Evolutionary conservation across 805 yeast species (phyloP).

Genomic region (Zygoascus bituminiphila): DNA sequence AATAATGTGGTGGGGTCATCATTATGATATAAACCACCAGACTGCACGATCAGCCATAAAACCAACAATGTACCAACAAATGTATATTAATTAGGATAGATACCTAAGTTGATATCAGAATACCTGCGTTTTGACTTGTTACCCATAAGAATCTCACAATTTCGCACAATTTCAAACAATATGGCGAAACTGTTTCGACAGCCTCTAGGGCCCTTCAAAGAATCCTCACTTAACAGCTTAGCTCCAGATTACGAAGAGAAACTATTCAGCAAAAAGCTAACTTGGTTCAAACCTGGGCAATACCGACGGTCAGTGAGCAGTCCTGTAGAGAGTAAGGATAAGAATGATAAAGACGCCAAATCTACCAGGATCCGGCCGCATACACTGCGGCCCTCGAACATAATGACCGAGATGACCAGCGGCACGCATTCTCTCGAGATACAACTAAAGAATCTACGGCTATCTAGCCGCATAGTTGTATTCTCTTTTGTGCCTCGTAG

Average conservation of each 20-base stretch:
- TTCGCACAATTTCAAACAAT: too few species aligned
- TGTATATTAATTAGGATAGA: too few species aligned
- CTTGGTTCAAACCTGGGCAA: not conserved
- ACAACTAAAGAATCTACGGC: not conserved
- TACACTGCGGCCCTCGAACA: not conserved
- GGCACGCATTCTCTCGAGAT: not conserved
- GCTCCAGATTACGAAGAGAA: not conserved
- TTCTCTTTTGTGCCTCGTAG: constrained; percentile 1
- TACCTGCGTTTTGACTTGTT: too few species aligned
- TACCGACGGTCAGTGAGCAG: not conserved
- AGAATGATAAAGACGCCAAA: not conserved
- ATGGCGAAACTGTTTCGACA: not conserved
- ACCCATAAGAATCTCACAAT: not conserved
- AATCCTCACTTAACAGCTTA: not conserved
- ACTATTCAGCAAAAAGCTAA: not conserved
- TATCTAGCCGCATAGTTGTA: constrained; percentile 2
- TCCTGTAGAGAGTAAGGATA: not conserved
- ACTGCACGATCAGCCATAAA: too few species aligned
- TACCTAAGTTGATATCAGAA: too few species aligned
- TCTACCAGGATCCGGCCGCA: not conserved
- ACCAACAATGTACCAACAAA: too few species aligned
- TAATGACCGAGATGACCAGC: not conserved
- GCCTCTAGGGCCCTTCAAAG: not conserved
- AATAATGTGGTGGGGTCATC: too few species aligned
- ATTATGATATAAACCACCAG: too few species aligned